A percentile compares a stretch with the other conserved stretches of the same genome.
These are phyloP conservation scores for Hypomontagnella submonticulosa DNA, from an alignment of 495 filamentous ascomycete species.

Conservation along the genomic window DNA sequence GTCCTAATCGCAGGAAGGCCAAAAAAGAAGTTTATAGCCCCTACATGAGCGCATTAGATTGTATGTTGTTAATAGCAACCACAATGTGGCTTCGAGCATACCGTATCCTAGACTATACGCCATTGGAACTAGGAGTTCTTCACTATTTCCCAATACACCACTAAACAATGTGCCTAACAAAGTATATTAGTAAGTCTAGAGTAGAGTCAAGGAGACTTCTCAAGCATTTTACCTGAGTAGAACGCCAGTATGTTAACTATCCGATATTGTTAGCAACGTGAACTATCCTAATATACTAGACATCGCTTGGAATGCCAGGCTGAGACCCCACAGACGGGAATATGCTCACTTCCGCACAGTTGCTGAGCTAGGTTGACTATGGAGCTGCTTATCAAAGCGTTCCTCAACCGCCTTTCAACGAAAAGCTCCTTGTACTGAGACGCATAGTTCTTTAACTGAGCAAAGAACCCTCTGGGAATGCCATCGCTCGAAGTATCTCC, in stretches of 20 bases:
- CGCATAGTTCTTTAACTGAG: slow-evolving; percentile 24
- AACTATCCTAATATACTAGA: neutral
- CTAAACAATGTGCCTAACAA: slow-evolving; percentile 38
- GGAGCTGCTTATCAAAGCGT: slow-evolving; percentile 45
- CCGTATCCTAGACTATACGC: slow-evolving; percentile 42
- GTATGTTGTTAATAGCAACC: neutral
- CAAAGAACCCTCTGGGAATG: slow-evolving; percentile 19
- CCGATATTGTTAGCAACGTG: slow-evolving; percentile 12
- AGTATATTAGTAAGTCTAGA: neutral
- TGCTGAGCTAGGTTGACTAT: slow-evolving; percentile 48
- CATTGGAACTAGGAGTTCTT: slow-evolving; percentile 22
- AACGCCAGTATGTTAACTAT: slow-evolving; percentile 50
- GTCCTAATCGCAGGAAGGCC: slow-evolving; percentile 77
- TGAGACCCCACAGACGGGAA: neutral
- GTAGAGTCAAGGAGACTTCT: neutral
- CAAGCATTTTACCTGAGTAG: slow-evolving; percentile 41
- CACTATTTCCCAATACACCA: slow-evolving; percentile 6
- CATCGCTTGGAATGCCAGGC: neutral
- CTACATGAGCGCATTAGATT: slow-evolving; percentile 41
- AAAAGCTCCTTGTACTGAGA: slow-evolving; percentile 45
- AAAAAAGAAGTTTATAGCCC: slow-evolving; percentile 76
- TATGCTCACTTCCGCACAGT: slow-evolving; percentile 49
- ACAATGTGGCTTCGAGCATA: slow-evolving; percentile 17
- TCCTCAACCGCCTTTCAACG: slow-evolving; percentile 39
- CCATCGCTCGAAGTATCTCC: neutral